Conservation (phyloP, 371 early-diverging fungal species). For the Apophysomyces trapeziformis region DNA sequence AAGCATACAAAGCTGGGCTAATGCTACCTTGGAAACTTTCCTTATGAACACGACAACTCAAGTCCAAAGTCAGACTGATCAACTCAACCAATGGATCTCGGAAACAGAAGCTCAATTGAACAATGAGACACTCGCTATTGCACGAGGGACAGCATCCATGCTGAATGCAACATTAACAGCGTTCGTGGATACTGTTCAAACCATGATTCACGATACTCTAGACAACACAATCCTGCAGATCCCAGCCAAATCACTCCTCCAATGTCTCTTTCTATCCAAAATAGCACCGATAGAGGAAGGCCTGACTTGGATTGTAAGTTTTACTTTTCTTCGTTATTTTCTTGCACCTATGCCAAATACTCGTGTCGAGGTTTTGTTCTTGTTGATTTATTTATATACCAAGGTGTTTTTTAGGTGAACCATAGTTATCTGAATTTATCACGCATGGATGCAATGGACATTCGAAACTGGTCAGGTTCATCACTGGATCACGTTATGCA, state of each 20-base stretch:
- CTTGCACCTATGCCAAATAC: too few relatives aligned
- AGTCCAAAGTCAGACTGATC: constrained; percentile 2
- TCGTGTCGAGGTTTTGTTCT: too few relatives aligned
- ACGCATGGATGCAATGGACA: background rate
- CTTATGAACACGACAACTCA: background rate
- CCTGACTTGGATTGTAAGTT: constrained; percentile 49
- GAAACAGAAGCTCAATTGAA: constrained; percentile 32
- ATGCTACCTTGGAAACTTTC: background rate
- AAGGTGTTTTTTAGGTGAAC: constrained; percentile 11
- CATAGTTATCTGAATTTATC: constrained; percentile 22
- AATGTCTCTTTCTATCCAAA: constrained; percentile 40
- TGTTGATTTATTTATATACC: too few relatives aligned
- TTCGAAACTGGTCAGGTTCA: background rate
- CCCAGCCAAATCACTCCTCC: constrained; percentile 33
- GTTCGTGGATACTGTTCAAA: constrained; percentile 28
- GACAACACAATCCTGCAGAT: constrained; percentile 40
- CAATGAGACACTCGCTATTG: constrained; percentile 26
- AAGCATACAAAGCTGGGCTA: background rate
- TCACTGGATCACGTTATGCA: background rate
- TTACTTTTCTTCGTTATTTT: too few relatives aligned
- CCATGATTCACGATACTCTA: constrained; percentile 21
- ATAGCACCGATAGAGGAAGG: constrained; percentile 41
- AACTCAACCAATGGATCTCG: constrained; percentile 34
- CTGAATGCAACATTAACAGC: constrained; percentile 34
- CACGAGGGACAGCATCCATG: constrained; percentile 25